These are phyloP conservation scores for Corynespora cassiicola DNA, from an alignment of 2,329 filamentous ascomycete genomes.

Conservation along the genomic window DNA sequence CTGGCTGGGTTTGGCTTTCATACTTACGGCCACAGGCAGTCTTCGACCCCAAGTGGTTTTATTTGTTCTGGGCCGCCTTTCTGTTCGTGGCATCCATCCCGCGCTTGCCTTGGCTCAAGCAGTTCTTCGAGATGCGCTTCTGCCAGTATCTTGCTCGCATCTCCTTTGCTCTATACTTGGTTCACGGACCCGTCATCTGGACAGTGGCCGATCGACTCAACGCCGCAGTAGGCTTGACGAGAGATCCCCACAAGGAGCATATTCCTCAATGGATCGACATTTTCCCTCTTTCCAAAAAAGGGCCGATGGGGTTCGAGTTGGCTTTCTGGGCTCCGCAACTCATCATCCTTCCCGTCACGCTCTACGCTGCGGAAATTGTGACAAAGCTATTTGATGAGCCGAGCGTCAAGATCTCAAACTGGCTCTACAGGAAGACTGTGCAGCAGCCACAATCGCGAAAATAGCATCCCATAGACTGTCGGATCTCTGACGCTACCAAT, in stretches of 20 bases:
- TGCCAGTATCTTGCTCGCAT: slow-evolving; percentile 64
- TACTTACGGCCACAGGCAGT: slow-evolving; percentile 70
- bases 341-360: slow-evolving; percentile 46
- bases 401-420: slow-evolving; percentile 57
- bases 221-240: slow-evolving; percentile 63
- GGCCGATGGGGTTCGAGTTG: slow-evolving; percentile 64
- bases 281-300: slow-evolving; percentile 61
- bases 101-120: slow-evolving; percentile 59
- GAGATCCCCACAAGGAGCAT: slow-evolving; percentile 55
- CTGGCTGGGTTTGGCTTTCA: slow-evolving; percentile 68
- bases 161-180: slow-evolving; percentile 65
- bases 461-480: too few species aligned
- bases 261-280: slow-evolving; percentile 65
- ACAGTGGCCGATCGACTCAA: slow-evolving; percentile 65
- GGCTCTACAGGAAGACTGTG: slow-evolving; percentile 61
- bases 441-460: slow-evolving; percentile 16
- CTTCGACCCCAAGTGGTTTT: slow-evolving; percentile 73
- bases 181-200: slow-evolving; percentile 59
- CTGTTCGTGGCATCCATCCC: slow-evolving; percentile 63
- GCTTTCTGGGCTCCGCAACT: slow-evolving; percentile 67
- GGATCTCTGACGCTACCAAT: too few species aligned
- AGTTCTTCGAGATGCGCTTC: slow-evolving; percentile 55
- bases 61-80: slow-evolving; percentile 66
- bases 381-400: slow-evolving; percentile 55
- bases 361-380: slow-evolving; percentile 40